Evolutionary conservation across 2,329 filamentous ascomycete species (phyloP), one percentile per base, ranked within the genome.

Genomic region (Pleoardoris graminearum): DNA sequence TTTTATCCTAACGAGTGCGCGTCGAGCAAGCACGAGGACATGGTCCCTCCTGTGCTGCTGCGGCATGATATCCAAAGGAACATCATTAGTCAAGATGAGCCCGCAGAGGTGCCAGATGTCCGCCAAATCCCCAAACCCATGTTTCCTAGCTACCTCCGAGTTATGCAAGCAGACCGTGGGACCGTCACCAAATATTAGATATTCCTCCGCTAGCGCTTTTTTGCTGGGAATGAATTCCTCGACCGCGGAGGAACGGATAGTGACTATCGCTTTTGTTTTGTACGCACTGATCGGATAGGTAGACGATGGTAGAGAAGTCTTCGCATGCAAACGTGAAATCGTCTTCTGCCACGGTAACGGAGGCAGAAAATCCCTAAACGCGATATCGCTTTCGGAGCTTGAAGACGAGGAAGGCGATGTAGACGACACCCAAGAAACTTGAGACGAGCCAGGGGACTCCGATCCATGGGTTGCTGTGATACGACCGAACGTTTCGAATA

Each of bases 81-180:
- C 86, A 38, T 90, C 85, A 60, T 89, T 88, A 59, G 86, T 85
- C 39, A 97, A 77, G 5, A 97, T 79, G 52, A 97, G 78, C 16
- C 85, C 87, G 49, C 91, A 80, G 59, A 97, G 87, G 43, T 83
- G 84, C 94, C 94, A 99, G 6, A 96, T 83, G 61, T 91, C 85
- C 22, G 88, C 87, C 25, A 95, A 75, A 58, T 96, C 90, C 12
- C 79, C 71, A 57, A 85, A 82, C 4, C 87, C 89, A 60, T 88
- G 81, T 57, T 84, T 86, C 60, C 85, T 81, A 7, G 93, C 92
- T 39, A 95, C 85, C 1, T 76, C 75, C 7, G 91, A 90, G 70
- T 99, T 99, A 64, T 95, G 88, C 38, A 83, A 80, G 72, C 93
- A 97, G 3, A 96, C 85, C 32, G 88, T 83, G n/a, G 85, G 83